Conservation (phyloP, 2,329 filamentous ascomycete genomes). For the Stenocarpella maydis region DNA sequence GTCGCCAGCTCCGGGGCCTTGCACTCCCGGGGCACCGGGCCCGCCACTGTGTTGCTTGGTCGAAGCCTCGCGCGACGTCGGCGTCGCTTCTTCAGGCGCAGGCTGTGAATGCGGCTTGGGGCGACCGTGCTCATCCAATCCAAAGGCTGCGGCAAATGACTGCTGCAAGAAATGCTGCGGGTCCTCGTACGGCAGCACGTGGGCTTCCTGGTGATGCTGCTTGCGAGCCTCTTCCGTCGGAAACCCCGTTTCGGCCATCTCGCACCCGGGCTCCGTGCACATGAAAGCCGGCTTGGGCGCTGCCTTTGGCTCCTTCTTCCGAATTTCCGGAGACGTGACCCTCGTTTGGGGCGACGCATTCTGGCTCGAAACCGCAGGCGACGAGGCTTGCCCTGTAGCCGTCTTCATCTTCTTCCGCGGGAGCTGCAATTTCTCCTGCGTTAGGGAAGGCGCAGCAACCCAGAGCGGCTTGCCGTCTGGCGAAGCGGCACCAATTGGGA, state of each 20-base stretch:
- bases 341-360: constrained; percentile 46
- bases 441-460: constrained; percentile 59
- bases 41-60: constrained; percentile 61
- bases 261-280: constrained; percentile 65
- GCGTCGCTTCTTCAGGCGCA: constrained; percentile 51
- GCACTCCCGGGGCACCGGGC: constrained; percentile 50
- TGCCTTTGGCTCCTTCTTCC: constrained; percentile 45
- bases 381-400: constrained; percentile 47
- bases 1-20: constrained; percentile 38
- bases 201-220: constrained; percentile 65
- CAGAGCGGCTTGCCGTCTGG: constrained; percentile 68
- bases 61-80: constrained; percentile 59
- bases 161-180: constrained; percentile 62
- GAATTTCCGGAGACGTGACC: constrained; percentile 57
- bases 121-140: constrained; percentile 60
- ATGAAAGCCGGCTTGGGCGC: constrained; percentile 53
- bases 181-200: constrained; percentile 62
- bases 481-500: constrained; percentile 62
- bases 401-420: constrained; percentile 67
- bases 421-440: constrained; percentile 61
- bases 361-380: constrained; percentile 40
- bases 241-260: constrained; percentile 59
- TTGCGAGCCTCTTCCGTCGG: constrained; percentile 62
- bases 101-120: constrained; percentile 47
- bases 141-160: constrained; percentile 57